Base-by-base conservation (phyloP, 345 rosid species). In the Pseudoturritis turrita region DNA sequence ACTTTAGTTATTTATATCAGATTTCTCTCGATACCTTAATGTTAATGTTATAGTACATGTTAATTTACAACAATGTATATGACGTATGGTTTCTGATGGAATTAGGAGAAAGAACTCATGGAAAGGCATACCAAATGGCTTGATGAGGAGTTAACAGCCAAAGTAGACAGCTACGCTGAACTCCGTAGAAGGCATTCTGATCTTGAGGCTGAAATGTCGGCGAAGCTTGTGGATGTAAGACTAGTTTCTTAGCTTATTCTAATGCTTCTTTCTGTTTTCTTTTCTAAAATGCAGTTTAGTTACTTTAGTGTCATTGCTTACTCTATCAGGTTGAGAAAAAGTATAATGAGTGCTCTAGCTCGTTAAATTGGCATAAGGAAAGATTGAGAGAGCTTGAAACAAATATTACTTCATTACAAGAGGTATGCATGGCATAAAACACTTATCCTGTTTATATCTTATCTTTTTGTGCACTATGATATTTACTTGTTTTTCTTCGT, bases 101-200 rank as follows among this genome's bases (percentile, higher is more conserved):
- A 49, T 46, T 78, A 93, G 97, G 99, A 87, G 85, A 95, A 95
- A 78, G 99, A 95, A 63, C 92, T 95, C 68, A 74, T 84, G 37
- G 89, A 88, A 78, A 86, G 89, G 78, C 99, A 95, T 76, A 92
- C 93, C 76, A 57, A 72, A 18, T 95, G 99, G 99, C 88, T 95
- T 62, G 87, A 95, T 64, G 91, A 91, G 33, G 97, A 95, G 84
- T 71, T 95, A 81, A 87, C 87, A 11, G 62, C 83, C 62, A 95
- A 95, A 80, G 88, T 81, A 31, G 91, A 85, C 44, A 81, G 82
- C 69, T 84, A 87, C 37, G 68, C 79, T 40, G 86, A 88, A 68
- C 68, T 86, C 67, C 96, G 93, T 45, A 83, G 84, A 81, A 72
- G 72, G 69, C 87, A 83, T 43, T 73, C 90, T 36, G 88, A 91